These are phyloP conservation scores for Colletotrichum gigasporum DNA, from an alignment of 2,329 filamentous ascomycete species.

Conservation along the genomic window DNA sequence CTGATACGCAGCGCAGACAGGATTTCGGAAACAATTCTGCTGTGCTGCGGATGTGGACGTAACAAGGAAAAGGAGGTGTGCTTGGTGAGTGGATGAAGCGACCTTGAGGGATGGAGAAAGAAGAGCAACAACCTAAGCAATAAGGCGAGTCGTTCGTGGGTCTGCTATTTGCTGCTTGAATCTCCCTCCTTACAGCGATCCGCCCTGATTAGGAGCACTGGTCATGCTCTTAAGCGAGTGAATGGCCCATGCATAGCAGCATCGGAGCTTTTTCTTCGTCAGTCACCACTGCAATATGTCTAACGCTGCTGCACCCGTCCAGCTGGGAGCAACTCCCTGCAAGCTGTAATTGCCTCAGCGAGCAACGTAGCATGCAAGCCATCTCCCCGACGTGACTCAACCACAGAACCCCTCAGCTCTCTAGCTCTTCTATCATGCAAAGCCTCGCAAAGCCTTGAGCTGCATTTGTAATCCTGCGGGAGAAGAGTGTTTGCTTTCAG, in stretches of 20 bases:
- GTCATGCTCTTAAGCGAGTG: background rate
- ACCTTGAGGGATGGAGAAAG: background rate
- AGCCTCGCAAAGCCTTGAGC: background rate
- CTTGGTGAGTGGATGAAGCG: background rate
- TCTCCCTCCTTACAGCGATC: slow-evolving; percentile 7
- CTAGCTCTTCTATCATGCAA: background rate
- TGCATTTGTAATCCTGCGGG: slow-evolving; percentile 3
- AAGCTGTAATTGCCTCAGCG: slow-evolving; percentile 9
- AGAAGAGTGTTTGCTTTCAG: background rate
- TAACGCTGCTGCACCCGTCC: background rate
- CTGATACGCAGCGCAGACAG: background rate
- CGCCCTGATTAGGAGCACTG: background rate
- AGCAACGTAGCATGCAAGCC: slow-evolving; percentile 21
- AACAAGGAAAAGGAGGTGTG: slow-evolving; percentile 3
- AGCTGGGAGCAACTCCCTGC: slow-evolving; percentile 2
- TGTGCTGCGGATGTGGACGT: background rate
- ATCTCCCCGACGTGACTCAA: slow-evolving; percentile 28
- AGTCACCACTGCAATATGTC: background rate
- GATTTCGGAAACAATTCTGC: background rate
- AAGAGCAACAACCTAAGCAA: too few relatives aligned
- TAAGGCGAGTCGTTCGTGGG: background rate
- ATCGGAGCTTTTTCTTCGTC: background rate
- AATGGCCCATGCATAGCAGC: background rate
- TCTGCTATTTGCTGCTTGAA: background rate
- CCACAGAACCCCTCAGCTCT: background rate